Percentiles rank a stretch among this genome's conserved stretches.
These are phyloP conservation scores for Anisodus tanguticus DNA, from an alignment of 257 asterid species.

Conservation along the genomic window DNA sequence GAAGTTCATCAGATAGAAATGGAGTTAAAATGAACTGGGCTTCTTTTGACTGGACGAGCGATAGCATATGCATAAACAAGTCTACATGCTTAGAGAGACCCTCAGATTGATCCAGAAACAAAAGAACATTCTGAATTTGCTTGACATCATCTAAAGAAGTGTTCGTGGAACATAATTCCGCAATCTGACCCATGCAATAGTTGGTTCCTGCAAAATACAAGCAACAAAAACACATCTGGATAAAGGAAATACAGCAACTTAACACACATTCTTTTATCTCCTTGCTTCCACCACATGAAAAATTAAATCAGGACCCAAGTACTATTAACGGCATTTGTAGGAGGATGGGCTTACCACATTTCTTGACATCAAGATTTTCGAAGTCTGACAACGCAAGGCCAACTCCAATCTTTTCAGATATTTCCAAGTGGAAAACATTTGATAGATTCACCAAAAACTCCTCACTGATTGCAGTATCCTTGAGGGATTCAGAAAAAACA, in stretches of 20 bases:
- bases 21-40: slow-evolving; percentile 71
- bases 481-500: slow-evolving; percentile 67
- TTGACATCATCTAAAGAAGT: slow-evolving; percentile 59
- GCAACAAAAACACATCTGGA: slow-evolving; percentile 5
- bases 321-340: not conserved
- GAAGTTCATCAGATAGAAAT: slow-evolving; percentile 67
- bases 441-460: slow-evolving; percentile 76
- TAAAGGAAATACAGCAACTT: not conserved
- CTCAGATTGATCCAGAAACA: slow-evolving; percentile 79
- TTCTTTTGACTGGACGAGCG: slow-evolving; percentile 69
- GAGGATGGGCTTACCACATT: slow-evolving; percentile 69
- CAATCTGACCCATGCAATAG: slow-evolving; percentile 83
- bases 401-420: slow-evolving; percentile 72
- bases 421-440: slow-evolving; percentile 59
- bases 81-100: slow-evolving; percentile 85
- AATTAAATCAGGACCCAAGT: not conserved
- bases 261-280: not conserved
- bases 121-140: slow-evolving; percentile 69
- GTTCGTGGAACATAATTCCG: slow-evolving; percentile 64
- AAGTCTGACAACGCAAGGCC: slow-evolving; percentile 90
- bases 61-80: slow-evolving; percentile 83
- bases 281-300: not conserved
- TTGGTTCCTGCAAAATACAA: slow-evolving; percentile 68
- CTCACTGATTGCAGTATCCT: slow-evolving; percentile 56
- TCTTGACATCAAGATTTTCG: slow-evolving; percentile 65